phyloP scores from a whole-genome alignment of 2,329 filamentous ascomycete genomes.

The Alternaria viburni region DNA sequence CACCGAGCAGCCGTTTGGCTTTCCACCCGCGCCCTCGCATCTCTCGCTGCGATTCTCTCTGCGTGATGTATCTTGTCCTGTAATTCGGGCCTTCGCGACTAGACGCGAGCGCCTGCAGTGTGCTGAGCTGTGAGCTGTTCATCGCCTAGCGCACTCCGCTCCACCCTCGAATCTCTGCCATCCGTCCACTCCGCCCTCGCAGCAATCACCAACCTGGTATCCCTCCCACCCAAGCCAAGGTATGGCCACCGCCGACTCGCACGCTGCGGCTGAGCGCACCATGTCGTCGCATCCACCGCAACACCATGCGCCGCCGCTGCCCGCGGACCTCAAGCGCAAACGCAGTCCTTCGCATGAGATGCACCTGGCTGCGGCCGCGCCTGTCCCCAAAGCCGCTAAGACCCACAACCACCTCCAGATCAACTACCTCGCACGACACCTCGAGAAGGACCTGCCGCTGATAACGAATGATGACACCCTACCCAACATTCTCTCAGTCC shows the following conservation, averaged over 20 bases:
- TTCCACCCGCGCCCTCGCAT: not conserved
- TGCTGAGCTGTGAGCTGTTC: slow-evolving; percentile 7
- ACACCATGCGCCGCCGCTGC: slow-evolving; percentile 28
- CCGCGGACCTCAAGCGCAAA: slow-evolving; percentile 55
- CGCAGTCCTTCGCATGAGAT: slow-evolving; percentile 51
- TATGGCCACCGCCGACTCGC: slow-evolving; percentile 36
- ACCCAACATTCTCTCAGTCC: slow-evolving; percentile 72
- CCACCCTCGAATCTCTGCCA: slow-evolving; percentile 24
- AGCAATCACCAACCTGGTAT: slow-evolving; percentile 19
- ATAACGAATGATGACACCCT: slow-evolving; percentile 73
- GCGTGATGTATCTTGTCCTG: slow-evolving; percentile 7
- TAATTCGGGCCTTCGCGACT: slow-evolving; percentile 11
- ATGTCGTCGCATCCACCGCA: slow-evolving; percentile 30
- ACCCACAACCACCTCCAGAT: slow-evolving; percentile 68
- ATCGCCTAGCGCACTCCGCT: slow-evolving; percentile 27
- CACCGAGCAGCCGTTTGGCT: slow-evolving; percentile 11
- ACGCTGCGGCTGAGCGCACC: slow-evolving; percentile 23
- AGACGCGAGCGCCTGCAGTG: slow-evolving; percentile 5
- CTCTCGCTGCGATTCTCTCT: not conserved
- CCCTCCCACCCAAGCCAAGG: slow-evolving; percentile 18
- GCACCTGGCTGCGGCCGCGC: slow-evolving; percentile 39
- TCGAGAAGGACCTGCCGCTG: slow-evolving; percentile 66
- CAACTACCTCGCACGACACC: slow-evolving; percentile 70
- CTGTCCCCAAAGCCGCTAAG: slow-evolving; percentile 60
- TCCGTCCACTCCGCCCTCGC: slow-evolving; percentile 20